phyloP scores from a whole-genome alignment of 2,329 filamentous ascomycete species.

The Aspergillus glaucus region DNA sequence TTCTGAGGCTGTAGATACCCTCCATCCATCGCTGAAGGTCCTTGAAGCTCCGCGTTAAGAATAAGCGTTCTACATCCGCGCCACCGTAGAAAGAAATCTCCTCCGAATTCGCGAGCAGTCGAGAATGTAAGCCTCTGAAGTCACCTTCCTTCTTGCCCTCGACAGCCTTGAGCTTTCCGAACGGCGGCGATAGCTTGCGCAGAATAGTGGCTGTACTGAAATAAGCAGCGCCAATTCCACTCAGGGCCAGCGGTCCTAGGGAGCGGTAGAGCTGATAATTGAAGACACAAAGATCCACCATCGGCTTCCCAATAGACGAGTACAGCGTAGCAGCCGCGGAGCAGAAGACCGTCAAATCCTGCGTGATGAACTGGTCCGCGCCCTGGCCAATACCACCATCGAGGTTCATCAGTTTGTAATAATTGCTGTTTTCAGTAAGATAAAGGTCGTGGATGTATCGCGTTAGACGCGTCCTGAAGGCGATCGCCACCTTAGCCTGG shows the following conservation, averaged over 20 bases:
- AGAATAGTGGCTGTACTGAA: constrained; percentile 88
- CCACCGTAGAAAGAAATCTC: constrained; percentile 97
- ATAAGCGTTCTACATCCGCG: constrained; percentile 88
- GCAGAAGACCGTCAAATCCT: constrained; percentile 93
- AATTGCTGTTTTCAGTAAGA: constrained; percentile 88
- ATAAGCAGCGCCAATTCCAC: constrained; percentile 84
- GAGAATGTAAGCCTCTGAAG: constrained; percentile 83
- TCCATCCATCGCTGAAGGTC: constrained; percentile 97
- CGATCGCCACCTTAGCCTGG: constrained; percentile 96
- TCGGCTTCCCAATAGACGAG: constrained; percentile 92
- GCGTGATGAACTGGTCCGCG: constrained; percentile 94
- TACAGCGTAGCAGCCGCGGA: constrained; percentile 86
- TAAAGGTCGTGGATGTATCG: constrained; percentile 97
- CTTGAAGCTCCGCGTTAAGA: constrained; percentile 85
- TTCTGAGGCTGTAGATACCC: constrained; percentile 93
- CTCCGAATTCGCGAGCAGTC: constrained; percentile 92
- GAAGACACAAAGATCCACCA: constrained; percentile 96
- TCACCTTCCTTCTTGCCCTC: constrained; percentile 94
- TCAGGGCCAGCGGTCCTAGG: constrained; percentile 78
- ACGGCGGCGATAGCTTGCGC: constrained; percentile 82
- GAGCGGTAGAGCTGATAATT: constrained; percentile 95
- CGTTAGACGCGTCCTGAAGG: constrained; percentile 89
- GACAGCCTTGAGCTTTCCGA: constrained; percentile 93
- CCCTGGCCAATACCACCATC: constrained; percentile 89
- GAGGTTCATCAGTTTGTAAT: constrained; percentile 89